Percentiles rank a stretch among this genome's conserved stretches.
Evolutionary conservation across 1,284 basidiomycete species (phyloP).

Genomic region (Boletus holoroseus): DNA sequence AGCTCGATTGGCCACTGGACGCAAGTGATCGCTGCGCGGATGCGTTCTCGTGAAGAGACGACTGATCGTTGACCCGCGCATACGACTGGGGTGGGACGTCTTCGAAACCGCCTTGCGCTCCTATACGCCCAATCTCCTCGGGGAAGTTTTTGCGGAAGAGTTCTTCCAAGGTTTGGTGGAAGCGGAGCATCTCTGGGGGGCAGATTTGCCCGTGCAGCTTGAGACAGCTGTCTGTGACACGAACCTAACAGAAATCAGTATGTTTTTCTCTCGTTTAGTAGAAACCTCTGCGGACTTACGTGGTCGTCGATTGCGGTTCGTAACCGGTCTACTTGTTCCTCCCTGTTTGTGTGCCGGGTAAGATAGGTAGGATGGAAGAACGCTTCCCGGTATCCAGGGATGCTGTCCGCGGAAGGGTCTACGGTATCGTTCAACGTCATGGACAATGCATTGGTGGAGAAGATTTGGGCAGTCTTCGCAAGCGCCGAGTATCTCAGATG

Average conservation of each 20-base stretch:
- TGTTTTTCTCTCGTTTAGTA: slow-evolving; percentile 1
- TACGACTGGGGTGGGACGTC: slow-evolving; percentile 30
- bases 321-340: slow-evolving; percentile 66
- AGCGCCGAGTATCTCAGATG: slow-evolving; percentile 69
- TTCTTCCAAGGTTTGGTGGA: slow-evolving; percentile 85
- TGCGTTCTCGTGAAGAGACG: slow-evolving; percentile 41
- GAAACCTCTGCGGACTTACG: slow-evolving; percentile 40
- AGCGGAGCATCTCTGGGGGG: slow-evolving; percentile 80
- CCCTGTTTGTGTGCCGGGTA: slow-evolving; percentile 64
- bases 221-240: slow-evolving; percentile 79
- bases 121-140: slow-evolving; percentile 76
- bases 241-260: slow-evolving; percentile 44
- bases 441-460: slow-evolving; percentile 79
- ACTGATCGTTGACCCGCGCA: slow-evolving; percentile 36
- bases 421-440: slow-evolving; percentile 87
- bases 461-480: slow-evolving; percentile 67
- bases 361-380: slow-evolving; percentile 77
- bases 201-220: slow-evolving; percentile 80
- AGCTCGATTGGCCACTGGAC: slow-evolving; percentile 38
- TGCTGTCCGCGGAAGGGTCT: slow-evolving; percentile 74
- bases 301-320: slow-evolving; percentile 76
- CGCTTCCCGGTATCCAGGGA: slow-evolving; percentile 69
- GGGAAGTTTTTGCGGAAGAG: slow-evolving; percentile 88
- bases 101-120: slow-evolving; percentile 40
- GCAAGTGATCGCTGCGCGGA: slow-evolving; percentile 44